phyloP scores from a whole-genome alignment of 2,329 filamentous ascomycete genomes.

The Penicillium sp. region DNA sequence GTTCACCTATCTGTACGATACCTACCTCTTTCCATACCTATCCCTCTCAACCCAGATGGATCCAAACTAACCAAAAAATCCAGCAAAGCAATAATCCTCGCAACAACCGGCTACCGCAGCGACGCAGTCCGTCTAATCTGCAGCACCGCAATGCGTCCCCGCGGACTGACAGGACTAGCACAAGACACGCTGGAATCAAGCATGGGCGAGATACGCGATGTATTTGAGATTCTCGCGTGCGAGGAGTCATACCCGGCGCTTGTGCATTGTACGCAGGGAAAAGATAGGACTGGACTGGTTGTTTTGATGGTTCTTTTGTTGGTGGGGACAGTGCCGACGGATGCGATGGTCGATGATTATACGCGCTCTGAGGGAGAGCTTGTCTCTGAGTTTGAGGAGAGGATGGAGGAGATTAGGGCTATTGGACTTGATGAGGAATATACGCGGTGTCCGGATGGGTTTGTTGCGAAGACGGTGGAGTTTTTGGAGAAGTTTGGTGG shows the following conservation, averaged over 20 bases:
- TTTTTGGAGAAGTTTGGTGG: slow-evolving; percentile 66
- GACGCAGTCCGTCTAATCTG: slow-evolving; percentile 68
- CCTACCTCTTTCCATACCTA: no score
- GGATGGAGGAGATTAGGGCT: slow-evolving; percentile 63
- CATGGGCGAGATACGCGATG: slow-evolving; percentile 59
- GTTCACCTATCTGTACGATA: slow-evolving; percentile 61
- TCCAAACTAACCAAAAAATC: neutral
- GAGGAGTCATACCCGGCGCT: slow-evolving; percentile 59
- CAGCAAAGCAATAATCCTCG: slow-evolving; percentile 60
- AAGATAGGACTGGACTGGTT: slow-evolving; percentile 75
- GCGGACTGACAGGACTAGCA: slow-evolving; percentile 68
- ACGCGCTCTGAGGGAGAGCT: slow-evolving; percentile 61
- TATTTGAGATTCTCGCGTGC: slow-evolving; percentile 63
- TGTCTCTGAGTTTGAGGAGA: slow-evolving; percentile 57
- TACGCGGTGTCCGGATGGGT: slow-evolving; percentile 60
- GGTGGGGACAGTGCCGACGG: slow-evolving; percentile 47
- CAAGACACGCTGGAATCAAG: slow-evolving; percentile 67
- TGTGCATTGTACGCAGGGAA: slow-evolving; percentile 84
- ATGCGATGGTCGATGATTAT: slow-evolving; percentile 70
- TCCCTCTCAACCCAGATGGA: no score
- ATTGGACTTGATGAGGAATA: slow-evolving; percentile 74
- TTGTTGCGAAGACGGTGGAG: slow-evolving; percentile 57
- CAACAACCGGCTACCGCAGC: slow-evolving; percentile 63
- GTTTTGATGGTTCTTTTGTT: slow-evolving; percentile 64
- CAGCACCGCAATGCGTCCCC: slow-evolving; percentile 65